Percentiles rank a stretch among this genome's conserved stretches.
Conservation (phyloP, 495 filamentous ascomycete genomes). For the Trichocladium antarcticum region DNA sequence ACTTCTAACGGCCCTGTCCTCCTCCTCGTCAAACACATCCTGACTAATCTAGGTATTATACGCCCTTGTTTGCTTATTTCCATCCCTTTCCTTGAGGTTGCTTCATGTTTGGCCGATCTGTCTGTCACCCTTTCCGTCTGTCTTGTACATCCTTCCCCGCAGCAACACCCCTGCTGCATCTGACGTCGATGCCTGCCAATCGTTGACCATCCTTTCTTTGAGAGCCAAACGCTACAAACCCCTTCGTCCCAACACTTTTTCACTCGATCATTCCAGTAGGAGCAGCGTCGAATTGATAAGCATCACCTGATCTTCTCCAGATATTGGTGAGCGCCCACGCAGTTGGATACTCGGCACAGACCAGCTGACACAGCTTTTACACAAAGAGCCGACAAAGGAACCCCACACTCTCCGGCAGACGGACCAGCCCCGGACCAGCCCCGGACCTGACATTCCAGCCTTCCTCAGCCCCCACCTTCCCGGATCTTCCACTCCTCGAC, state of each 20-base stretch:
- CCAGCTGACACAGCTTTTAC: not conserved
- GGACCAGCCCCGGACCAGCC: conserved; percentile 1
- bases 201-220: not conserved
- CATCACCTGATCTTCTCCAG: too few relatives aligned
- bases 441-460: too few relatives aligned
- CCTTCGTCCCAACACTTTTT: not conserved
- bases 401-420: not conserved
- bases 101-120: not conserved
- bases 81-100: not conserved
- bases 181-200: conserved; percentile 16
- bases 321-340: too few relatives aligned
- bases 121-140: too few relatives aligned
- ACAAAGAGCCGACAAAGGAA: not conserved
- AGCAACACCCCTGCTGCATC: conserved; percentile 12
- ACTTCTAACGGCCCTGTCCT: too few relatives aligned
- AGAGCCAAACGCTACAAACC: not conserved
- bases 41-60: too few relatives aligned
- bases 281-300: too few relatives aligned
- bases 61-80: too few relatives aligned
- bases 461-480: not conserved
- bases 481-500: not conserved
- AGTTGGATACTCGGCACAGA: not conserved
- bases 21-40: too few relatives aligned
- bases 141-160: not conserved
- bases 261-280: too few relatives aligned